Percentiles rank a stretch among this genome's conserved stretches.
phyloP scores from a whole-genome alignment of 768 basidiomycete species.

The Boletus fagicola region DNA sequence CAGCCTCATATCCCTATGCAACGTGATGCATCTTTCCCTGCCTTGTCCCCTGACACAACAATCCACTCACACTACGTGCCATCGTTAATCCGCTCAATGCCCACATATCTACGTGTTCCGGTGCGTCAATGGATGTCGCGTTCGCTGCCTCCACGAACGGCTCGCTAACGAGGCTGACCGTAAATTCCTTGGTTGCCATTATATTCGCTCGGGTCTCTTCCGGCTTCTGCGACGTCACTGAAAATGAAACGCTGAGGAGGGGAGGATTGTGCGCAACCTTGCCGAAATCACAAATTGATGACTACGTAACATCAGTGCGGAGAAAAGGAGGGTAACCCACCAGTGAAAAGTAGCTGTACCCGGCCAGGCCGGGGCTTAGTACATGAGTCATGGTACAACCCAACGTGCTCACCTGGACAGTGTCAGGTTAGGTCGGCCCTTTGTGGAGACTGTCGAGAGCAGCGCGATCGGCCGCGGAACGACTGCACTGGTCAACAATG shows the following conservation, averaged over 20 bases:
- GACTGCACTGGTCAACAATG: constrained; percentile 55
- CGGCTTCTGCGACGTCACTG: constrained; percentile 40
- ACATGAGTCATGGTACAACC: constrained; percentile 4
- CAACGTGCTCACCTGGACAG: constrained; percentile 54
- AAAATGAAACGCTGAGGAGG: constrained; percentile 60
- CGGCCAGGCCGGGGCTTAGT: constrained; percentile 5
- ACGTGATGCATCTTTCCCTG: too few relatives aligned
- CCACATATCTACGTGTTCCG: constrained; percentile 56
- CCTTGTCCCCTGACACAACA: too few relatives aligned
- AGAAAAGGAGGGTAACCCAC: constrained; percentile 32
- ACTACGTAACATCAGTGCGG: constrained; percentile 11
- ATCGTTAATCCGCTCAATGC: constrained; percentile 55
- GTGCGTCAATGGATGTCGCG: constrained; percentile 52
- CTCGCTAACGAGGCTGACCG: constrained; percentile 71
- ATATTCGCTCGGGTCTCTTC: constrained; percentile 71
- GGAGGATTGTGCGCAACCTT: constrained; percentile 64
- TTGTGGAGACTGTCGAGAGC: constrained; percentile 54
- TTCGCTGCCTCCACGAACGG: constrained; percentile 59
- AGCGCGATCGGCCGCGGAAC: constrained; percentile 63
- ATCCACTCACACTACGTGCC: constrained; percentile 55
- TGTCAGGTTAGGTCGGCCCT: constrained; percentile 58
- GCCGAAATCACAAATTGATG: constrained; percentile 3
- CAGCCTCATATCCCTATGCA: too few relatives aligned
- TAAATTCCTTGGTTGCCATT: constrained; percentile 62
- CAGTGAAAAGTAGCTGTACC: constrained; percentile 60